phyloP scores from a whole-genome alignment of 495 filamentous ascomycete species.

The Bacidia rubella region DNA sequence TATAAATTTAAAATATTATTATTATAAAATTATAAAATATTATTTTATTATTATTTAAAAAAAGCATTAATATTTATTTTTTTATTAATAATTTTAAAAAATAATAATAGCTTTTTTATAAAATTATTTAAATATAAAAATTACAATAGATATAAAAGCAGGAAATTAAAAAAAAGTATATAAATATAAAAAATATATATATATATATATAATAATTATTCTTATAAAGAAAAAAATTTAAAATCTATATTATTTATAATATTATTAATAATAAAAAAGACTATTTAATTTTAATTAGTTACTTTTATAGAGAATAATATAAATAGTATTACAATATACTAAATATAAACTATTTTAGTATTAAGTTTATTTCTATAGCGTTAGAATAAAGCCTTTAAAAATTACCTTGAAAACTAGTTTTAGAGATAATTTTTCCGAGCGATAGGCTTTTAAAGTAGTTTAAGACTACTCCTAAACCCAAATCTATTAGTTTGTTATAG shows the following conservation, averaged over 20 bases:
- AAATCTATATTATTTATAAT: not conserved
- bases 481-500: no score
- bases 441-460: no score
- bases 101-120: not conserved
- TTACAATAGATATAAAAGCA: not conserved
- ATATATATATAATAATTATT: not conserved
- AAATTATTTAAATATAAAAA: not conserved
- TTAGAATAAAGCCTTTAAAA: not conserved
- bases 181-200: not conserved
- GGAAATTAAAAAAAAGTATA: not conserved
- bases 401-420: no score
- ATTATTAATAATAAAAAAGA: not conserved
- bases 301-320: not conserved
- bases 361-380: not conserved
- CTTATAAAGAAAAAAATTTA: not conserved
- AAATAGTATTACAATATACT: slow-evolving; percentile 1
- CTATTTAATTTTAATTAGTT: not conserved
- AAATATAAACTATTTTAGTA: slow-evolving; percentile 1
- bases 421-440: no score
- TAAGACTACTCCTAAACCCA: no score
- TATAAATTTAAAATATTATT: not conserved
- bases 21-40: not conserved
- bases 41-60: not conserved
- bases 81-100: not conserved
- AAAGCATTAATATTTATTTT: not conserved